phyloP scores from a whole-genome alignment of 257 asterid species.

The Hygrophila difformis region DNA sequence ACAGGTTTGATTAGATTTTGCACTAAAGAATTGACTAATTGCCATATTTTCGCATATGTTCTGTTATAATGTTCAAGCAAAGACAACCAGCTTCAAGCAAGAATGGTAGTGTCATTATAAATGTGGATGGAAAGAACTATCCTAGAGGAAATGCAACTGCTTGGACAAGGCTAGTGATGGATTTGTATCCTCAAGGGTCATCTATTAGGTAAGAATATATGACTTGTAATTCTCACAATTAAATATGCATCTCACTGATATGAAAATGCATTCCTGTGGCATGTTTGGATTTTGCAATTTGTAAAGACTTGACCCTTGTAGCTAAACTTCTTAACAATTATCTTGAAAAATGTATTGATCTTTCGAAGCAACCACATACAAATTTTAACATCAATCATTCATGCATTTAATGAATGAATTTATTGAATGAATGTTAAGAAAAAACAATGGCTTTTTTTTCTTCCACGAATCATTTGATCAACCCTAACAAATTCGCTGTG shows the following conservation, averaged over 20 bases:
- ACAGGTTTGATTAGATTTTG: conserved; percentile 6
- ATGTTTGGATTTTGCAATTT: conserved; percentile 5
- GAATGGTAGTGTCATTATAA: conserved; percentile 58
- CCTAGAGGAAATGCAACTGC: conserved; percentile 47
- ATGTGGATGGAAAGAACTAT: conserved; percentile 54
- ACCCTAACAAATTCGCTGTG: too few relatives aligned
- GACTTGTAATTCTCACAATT: conserved; percentile 5
- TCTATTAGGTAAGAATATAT: conserved; percentile 38
- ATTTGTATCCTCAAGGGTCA: conserved; percentile 72
- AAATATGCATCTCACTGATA: background rate
- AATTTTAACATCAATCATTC: too few relatives aligned
- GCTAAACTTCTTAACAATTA: too few relatives aligned
- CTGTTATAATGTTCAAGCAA: conserved; percentile 79
- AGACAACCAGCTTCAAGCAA: conserved; percentile 98
- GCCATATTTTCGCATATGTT: conserved; percentile 21
- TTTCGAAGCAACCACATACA: too few relatives aligned
- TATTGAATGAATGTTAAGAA: too few relatives aligned
- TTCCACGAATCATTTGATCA: too few relatives aligned
- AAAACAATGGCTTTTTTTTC: too few relatives aligned
- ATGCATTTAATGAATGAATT: too few relatives aligned
- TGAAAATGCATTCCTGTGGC: conserved; percentile 7
- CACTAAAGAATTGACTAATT: conserved; percentile 28
- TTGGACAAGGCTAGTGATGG: conserved; percentile 92
- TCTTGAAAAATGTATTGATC: too few relatives aligned
- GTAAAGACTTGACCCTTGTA: too few relatives aligned